Evolutionary conservation across 495 filamentous ascomycete species (phyloP).

Genomic region (Darksidea phi): DNA sequence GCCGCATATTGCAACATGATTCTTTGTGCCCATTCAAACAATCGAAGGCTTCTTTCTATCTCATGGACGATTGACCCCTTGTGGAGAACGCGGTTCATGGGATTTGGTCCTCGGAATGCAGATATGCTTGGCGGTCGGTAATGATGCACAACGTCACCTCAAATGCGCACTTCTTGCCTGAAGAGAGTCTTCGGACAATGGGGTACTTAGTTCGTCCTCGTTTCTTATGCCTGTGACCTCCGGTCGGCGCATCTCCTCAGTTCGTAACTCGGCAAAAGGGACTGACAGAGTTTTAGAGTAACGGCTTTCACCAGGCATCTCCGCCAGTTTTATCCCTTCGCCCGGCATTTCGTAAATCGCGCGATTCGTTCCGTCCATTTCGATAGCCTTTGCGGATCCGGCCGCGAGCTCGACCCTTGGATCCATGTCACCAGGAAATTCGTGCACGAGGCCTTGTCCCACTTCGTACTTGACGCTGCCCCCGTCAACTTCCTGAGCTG

Average conservation of each 20-base stretch:
- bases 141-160: no score
- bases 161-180: no score
- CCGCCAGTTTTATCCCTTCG: constrained; percentile 14
- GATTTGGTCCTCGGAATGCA: no score
- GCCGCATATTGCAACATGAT: background rate
- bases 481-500: constrained; percentile 5
- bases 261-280: background rate
- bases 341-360: constrained; percentile 28
- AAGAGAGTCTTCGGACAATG: no score
- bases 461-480: constrained; percentile 17
- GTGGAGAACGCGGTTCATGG: no score
- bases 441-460: constrained; percentile 17
- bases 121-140: no score
- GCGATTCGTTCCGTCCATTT: constrained; percentile 11
- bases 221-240: background rate
- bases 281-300: background rate
- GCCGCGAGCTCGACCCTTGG: constrained; percentile 21
- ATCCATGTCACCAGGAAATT: constrained; percentile 22
- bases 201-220: background rate
- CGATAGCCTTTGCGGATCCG: constrained; percentile 20
- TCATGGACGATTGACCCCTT: background rate
- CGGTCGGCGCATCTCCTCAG: background rate
- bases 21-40: constrained; percentile 5
- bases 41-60: background rate
- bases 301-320: constrained; percentile 25